Evolutionary conservation across 352 stramenopile species (phyloP).

Genomic region (Pythium rishiriense): DNA sequence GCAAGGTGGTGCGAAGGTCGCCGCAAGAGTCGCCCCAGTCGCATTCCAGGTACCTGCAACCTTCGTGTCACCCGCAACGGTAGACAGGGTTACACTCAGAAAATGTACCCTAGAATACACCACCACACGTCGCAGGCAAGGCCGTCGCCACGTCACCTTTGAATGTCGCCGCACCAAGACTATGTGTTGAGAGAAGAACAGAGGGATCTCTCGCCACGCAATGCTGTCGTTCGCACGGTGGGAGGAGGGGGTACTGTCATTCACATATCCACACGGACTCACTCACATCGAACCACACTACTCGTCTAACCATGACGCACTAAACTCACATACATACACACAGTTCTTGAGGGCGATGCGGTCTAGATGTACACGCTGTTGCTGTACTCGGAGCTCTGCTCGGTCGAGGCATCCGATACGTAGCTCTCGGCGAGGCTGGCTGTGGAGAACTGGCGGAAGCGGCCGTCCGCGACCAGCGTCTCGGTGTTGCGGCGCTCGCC

Average conservation of each 20-base stretch:
- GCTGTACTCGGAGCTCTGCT: slow-evolving; percentile 21
- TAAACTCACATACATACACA: neutral
- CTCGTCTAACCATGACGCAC: slow-evolving; percentile 3
- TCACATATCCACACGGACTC: neutral
- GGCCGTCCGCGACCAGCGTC: slow-evolving; percentile 53
- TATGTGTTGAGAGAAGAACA: slow-evolving; percentile 2
- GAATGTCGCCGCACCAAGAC: neutral
- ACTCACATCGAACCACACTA: neutral
- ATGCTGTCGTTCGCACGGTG: slow-evolving; percentile 1
- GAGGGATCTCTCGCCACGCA: neutral
- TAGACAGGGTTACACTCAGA: no score
- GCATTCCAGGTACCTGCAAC: slow-evolving; percentile 9
- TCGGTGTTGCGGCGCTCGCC: slow-evolving; percentile 69
- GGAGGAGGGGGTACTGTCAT: neutral
- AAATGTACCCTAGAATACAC: neutral
- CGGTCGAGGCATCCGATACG: slow-evolving; percentile 23
- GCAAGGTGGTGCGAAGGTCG: slow-evolving; percentile 26
- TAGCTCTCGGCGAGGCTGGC: slow-evolving; percentile 21
- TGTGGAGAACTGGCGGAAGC: slow-evolving; percentile 66
- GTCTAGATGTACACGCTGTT: slow-evolving; percentile 29
- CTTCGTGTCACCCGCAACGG: no score
- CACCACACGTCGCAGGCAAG: no score
- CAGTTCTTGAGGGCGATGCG: neutral
- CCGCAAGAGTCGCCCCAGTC: neutral
- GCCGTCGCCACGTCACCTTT: neutral